Evolutionary conservation across 495 filamentous ascomycete genomes (phyloP), one percentile per base, ranked within the genome.

Genomic region (Pseudoneurospora amorphoporcata): DNA sequence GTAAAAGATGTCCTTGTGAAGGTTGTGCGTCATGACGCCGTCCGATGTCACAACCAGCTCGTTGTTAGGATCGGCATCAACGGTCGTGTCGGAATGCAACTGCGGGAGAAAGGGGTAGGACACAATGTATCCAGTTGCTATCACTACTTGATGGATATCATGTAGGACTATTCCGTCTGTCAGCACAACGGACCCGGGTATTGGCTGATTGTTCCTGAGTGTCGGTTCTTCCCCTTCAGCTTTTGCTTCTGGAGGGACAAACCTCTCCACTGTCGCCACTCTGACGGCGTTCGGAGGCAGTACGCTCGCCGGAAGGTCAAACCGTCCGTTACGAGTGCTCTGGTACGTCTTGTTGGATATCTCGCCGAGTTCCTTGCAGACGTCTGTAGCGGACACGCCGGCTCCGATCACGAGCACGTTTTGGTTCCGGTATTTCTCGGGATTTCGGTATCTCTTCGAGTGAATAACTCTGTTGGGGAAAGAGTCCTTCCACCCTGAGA

Each of bases 1-100:
- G 74, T 89, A 92, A 75, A 91, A 91, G 3, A 91, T 87, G 73
- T 92, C 89, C 47, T 87, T 86, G 79, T 91, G 87, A 5, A 92
- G 74, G 75, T 92, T 92, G 76, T 91, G 89, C n/a, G 89, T 76
- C 76, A 88, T 89, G 3, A 82, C 85, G 0, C 90, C 90, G 71
- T 91, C 87, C 0, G 78, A 73, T 4, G 90, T 90, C 1, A 92
- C 85, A 4, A 92, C 76, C 1, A 87, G 77, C 4, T 78, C 83
- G 3, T 88, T 84, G 61, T 82, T 79, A 0, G 88, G 84, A 1
- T 85, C 73, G 32, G 77, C 71, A 65, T 72, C 77, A 8, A 75
- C 41, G 17, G 76, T 35, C 0, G 69, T 69, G 6, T 80, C 81
- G 40, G 84, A 77, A 72, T 87, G 86, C 16, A 86, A 79, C 4